Conservation (phyloP, 805 yeast genomes). For the Zygosaccharomyces bisporus region DNA sequence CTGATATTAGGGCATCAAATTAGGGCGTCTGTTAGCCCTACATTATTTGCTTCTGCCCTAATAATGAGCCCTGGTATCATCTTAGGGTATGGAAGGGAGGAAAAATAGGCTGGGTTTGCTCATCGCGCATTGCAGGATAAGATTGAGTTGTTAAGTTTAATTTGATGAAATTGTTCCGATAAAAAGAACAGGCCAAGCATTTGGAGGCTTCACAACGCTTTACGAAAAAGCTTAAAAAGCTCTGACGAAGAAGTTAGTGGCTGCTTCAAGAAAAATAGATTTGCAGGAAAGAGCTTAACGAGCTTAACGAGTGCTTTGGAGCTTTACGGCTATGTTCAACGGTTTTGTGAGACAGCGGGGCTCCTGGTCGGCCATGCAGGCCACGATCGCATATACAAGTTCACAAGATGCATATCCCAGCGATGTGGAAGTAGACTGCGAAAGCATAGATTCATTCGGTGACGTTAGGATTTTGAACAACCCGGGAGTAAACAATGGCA, state of each 20-base stretch:
- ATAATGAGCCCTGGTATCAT: too few species aligned
- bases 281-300: too few species aligned
- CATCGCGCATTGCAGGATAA: not conserved
- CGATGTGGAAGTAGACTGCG: constrained; percentile 10
- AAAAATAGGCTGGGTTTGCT: not conserved
- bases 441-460: constrained; percentile 14
- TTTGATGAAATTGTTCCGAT: not conserved
- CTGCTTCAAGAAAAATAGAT: too few species aligned
- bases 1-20: not conserved
- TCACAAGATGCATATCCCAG: constrained; percentile 1
- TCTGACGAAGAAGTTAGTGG: too few species aligned
- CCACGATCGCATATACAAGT: constrained; percentile 17
- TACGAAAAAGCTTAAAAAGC: too few species aligned
- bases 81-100: not conserved
- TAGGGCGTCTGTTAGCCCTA: constrained; percentile 1
- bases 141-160: not conserved
- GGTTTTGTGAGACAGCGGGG: constrained; percentile 19
- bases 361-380: constrained; percentile 21
- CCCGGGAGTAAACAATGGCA: constrained; percentile 12
- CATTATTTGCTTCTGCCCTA: constrained; percentile 2
- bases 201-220: not conserved
- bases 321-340: constrained; percentile 17
- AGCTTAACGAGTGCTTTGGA: not conserved
- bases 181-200: not conserved
- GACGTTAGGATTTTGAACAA: constrained; percentile 20